phyloP scores from a whole-genome alignment of 176 grass and related monocot species.

The Avena sativa region DNA sequence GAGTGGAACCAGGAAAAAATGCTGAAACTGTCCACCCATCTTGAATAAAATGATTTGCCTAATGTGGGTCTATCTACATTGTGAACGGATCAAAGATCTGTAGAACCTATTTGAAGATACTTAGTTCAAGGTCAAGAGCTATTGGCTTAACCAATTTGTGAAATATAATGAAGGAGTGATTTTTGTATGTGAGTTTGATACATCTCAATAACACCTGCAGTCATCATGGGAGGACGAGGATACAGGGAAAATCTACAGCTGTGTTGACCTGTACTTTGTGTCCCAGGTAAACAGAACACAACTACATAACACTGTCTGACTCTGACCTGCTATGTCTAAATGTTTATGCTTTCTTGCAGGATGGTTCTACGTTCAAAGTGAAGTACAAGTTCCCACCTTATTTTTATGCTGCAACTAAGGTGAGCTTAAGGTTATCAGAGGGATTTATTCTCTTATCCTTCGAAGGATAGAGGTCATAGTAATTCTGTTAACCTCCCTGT shows the following conservation, averaged over 20 bases:
- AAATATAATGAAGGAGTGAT: background rate
- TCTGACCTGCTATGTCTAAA: conserved; percentile 27
- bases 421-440: conserved; percentile 37
- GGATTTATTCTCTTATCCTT: conserved; percentile 26
- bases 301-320: conserved; percentile 17
- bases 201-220: conserved; percentile 49
- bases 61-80: background rate
- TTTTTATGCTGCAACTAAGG: conserved; percentile 96
- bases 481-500: conserved; percentile 24
- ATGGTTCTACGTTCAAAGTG: conserved; percentile 93
- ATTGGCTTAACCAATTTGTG: conserved; percentile 14
- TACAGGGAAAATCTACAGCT: conserved; percentile 84
- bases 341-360: conserved; percentile 57
- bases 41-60: conserved; percentile 15
- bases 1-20: conserved; percentile 12
- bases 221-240: conserved; percentile 98
- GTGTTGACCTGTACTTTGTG: conserved; percentile 93
- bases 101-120: conserved; percentile 20
- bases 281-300: conserved; percentile 63
- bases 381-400: conserved; percentile 94
- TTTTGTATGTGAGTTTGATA: conserved; percentile 20
- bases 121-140: conserved; percentile 25
- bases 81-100: conserved; percentile 17
- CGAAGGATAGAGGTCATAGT: background rate
- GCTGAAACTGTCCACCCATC: background rate